phyloP scores from a whole-genome alignment of 129 eudicot genomes.

The Artemisia tridentata region DNA sequence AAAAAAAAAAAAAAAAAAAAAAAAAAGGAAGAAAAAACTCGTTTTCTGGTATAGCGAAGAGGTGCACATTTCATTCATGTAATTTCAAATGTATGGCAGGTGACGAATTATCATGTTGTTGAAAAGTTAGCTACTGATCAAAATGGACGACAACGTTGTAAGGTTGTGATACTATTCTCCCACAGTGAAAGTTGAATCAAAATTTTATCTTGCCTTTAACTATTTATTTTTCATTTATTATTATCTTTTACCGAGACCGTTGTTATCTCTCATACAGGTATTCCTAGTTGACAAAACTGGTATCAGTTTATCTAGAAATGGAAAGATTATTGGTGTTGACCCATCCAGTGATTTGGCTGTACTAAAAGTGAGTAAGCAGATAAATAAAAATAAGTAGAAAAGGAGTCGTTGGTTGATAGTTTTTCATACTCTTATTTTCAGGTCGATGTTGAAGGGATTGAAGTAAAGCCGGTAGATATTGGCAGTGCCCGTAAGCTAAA shows the following conservation, averaged over 20 bases:
- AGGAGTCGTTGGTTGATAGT: neutral
- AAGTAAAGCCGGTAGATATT: slow-evolving; percentile 63
- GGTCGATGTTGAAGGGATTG: slow-evolving; percentile 69
- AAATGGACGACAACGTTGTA: slow-evolving; percentile 77
- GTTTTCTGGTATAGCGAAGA: slow-evolving; percentile 2
- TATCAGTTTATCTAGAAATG: slow-evolving; percentile 59
- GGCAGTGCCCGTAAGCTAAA: slow-evolving; percentile 58
- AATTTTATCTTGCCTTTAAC: too few species aligned
- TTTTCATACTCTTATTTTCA: slow-evolving; percentile 16
- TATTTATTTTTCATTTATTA: neutral
- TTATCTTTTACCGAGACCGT: too few species aligned
- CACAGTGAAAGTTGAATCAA: neutral
- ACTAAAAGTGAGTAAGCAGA: slow-evolving; percentile 55
- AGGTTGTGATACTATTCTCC: slow-evolving; percentile 51
- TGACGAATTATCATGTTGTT: slow-evolving; percentile 90
- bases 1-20: too few species aligned
- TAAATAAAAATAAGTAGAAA: neutral
- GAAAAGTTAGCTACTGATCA: slow-evolving; percentile 78
- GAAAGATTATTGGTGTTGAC: slow-evolving; percentile 72
- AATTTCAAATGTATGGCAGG: slow-evolving; percentile 40
- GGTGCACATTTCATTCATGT: neutral
- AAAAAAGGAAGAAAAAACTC: too few species aligned
- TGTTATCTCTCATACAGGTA: slow-evolving; percentile 40
- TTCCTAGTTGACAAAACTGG: slow-evolving; percentile 61
- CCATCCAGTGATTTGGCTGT: slow-evolving; percentile 89